phyloP scores from a whole-genome alignment of 352 stramenopile genomes.

The Phytopythium litorale region DNA sequence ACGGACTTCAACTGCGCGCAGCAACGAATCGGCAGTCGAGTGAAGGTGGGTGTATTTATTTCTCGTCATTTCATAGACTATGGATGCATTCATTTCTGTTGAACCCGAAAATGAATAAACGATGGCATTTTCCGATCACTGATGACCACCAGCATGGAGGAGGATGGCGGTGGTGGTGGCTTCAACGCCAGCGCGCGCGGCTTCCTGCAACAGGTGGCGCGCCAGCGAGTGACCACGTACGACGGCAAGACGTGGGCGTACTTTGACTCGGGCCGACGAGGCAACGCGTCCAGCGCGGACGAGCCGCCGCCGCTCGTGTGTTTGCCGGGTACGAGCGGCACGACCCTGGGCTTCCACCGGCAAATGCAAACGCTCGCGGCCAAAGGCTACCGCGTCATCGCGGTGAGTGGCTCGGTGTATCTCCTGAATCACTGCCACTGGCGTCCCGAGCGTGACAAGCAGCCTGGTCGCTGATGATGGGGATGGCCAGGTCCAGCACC shows the following conservation, averaged over 20 bases:
- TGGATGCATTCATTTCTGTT: too few relatives aligned
- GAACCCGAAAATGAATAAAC: too few relatives aligned
- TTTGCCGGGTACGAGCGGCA: slow-evolving; percentile 53
- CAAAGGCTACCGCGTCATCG: slow-evolving; percentile 67
- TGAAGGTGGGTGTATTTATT: too few relatives aligned
- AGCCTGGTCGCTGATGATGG: slow-evolving; percentile 1
- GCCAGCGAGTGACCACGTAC: slow-evolving; percentile 72
- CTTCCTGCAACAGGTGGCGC: slow-evolving; percentile 58
- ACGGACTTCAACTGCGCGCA: too few relatives aligned
- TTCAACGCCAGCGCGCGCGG: slow-evolving; percentile 26
- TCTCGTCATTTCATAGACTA: too few relatives aligned
- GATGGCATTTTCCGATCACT: too few relatives aligned
- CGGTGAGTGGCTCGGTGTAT: slow-evolving; percentile 20
- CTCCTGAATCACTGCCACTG: not conserved
- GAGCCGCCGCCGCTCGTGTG: slow-evolving; percentile 44
- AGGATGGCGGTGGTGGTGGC: not conserved
- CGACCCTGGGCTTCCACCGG: slow-evolving; percentile 52
- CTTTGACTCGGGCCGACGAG: slow-evolving; percentile 54
- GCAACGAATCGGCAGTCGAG: too few relatives aligned
- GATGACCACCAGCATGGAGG: slow-evolving; percentile 10
- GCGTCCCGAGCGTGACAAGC: not conserved
- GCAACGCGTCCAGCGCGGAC: slow-evolving; percentile 16
- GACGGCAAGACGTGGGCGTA: slow-evolving; percentile 78
- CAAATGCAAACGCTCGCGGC: slow-evolving; percentile 39
- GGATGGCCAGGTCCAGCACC: slow-evolving; percentile 48